Base-by-base conservation (phyloP, 768 basidiomycete genomes). In the Mycena latifolia region DNA sequence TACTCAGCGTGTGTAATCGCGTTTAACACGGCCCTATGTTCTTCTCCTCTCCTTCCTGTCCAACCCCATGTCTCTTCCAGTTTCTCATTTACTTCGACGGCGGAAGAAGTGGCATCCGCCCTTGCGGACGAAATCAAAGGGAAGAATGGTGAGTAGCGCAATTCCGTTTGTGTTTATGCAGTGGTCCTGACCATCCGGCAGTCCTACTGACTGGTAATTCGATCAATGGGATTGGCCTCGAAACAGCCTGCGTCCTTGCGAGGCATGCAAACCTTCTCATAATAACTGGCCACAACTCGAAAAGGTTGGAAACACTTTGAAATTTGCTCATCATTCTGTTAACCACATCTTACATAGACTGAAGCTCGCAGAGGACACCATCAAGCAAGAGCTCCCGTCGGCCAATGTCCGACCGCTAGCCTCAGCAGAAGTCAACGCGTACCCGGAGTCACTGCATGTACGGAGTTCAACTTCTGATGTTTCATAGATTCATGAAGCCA, bases 131-230 rank as follows among this genome's bases (percentile, higher is more conserved):
- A 41, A 41, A 55, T 55, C 20, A 55, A 24, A 8, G 53, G 53
- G 14, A 55, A 39, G 53, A 55, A 39, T 25, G 46, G 46, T 27
- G 24, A 47, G 14, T 11, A 47, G 12, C 11, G 5, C 46, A 25
- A 47, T 25, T 47, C 24, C 5, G 24, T 5, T 4, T 24, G 20
- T n/a, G 4, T 20, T 14, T n/a, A n/a, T n/a, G n/a, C n/a, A n/a
- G n/a, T 11, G 24, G 22, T 2, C 24, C 46, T 27, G 2, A 14
- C 22, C 2, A 22, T 27, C 25, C 31, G 15, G 2, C 33, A 60
- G 64, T 60, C 15, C 31, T 59, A n/a, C 31, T 60, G 27, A 66
- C 53, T 10, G 64, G 59, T 0, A 66, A 57, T 11, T 60, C 64
- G 4, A 37, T 59, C 28, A 53, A 46, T 24, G 56, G 64, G 46